Evolutionary conservation across 768 basidiomycete species (phyloP).

Genomic region (Paxillus involutus): DNA sequence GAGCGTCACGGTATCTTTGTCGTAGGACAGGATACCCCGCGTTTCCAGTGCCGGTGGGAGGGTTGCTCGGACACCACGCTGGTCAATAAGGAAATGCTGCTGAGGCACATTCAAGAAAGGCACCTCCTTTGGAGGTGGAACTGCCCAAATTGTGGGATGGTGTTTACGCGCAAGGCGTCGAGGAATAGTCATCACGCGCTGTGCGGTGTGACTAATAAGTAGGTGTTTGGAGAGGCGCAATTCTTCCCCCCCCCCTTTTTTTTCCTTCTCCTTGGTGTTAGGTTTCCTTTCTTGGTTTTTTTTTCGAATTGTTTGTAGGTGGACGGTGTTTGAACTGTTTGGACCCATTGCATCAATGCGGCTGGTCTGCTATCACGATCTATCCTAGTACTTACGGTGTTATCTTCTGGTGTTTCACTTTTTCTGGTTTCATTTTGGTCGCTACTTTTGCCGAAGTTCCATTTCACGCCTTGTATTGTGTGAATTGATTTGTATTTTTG

Average conservation of each 20-base stretch:
- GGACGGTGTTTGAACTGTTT: background rate
- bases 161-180: slow-evolving; percentile 10
- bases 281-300: background rate
- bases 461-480: background rate
- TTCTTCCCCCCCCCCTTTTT: background rate
- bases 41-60: slow-evolving; percentile 25
- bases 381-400: background rate
- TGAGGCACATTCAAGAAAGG: slow-evolving; percentile 26
- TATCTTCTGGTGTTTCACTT: background rate
- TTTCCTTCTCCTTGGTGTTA: background rate
- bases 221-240: slow-evolving; percentile 1
- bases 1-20: slow-evolving; percentile 20
- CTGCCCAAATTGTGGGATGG: slow-evolving; percentile 21
- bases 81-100: slow-evolving; percentile 19
- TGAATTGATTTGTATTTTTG: background rate
- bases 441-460: background rate
- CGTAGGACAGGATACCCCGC: background rate
- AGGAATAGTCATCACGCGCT: slow-evolving; percentile 19
- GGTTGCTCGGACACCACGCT: slow-evolving; percentile 17
- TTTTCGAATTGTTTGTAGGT: too few species aligned
- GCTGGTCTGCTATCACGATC: slow-evolving; percentile 9
- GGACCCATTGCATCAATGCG: background rate
- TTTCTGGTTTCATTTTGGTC: background rate
- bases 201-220: slow-evolving; percentile 6
- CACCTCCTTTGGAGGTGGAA: slow-evolving; percentile 26